phyloP scores from a whole-genome alignment of 2,329 filamentous ascomycete species.

The Monosporascus sp. region DNA sequence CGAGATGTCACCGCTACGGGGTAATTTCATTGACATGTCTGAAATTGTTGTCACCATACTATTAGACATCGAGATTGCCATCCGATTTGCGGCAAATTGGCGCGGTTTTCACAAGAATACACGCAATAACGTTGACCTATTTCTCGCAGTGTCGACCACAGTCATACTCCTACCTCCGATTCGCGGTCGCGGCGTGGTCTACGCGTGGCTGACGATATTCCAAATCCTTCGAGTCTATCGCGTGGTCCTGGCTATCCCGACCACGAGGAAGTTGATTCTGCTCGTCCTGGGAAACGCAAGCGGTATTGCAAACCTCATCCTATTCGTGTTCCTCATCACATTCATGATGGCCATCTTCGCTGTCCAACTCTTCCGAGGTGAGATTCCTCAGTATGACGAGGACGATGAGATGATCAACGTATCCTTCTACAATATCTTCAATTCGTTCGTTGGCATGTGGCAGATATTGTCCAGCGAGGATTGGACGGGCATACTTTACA shows the following conservation, averaged over 20 bases:
- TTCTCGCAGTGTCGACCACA: constrained; percentile 72
- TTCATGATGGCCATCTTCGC: constrained; percentile 93
- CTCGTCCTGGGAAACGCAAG: constrained; percentile 85
- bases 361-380: constrained; percentile 83
- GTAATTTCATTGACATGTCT: constrained; percentile 61
- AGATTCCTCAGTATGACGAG: constrained; percentile 62
- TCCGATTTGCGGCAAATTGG: constrained; percentile 77
- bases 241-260: constrained; percentile 79
- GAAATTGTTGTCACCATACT: constrained; percentile 73
- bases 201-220: constrained; percentile 87
- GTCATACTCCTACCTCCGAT: constrained; percentile 84
- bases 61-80: constrained; percentile 73
- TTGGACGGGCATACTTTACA: constrained; percentile 87
- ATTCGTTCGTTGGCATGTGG: constrained; percentile 97
- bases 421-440: constrained; percentile 87
- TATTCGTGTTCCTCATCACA: constrained; percentile 94
- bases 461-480: constrained; percentile 93
- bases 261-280: constrained; percentile 80
- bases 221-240: constrained; percentile 91
- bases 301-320: constrained; percentile 88
- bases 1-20: constrained; percentile 59
- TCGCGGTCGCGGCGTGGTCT: constrained; percentile 62
- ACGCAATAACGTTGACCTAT: constrained; percentile 75
- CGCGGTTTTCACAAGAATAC: constrained; percentile 68
- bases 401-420: constrained; percentile 60